Percentiles rank a stretch among this genome's conserved stretches.
These are phyloP conservation scores for Litsea cubeba DNA, from an alignment of 164 flowering plant genomes.

Conservation along the genomic window DNA sequence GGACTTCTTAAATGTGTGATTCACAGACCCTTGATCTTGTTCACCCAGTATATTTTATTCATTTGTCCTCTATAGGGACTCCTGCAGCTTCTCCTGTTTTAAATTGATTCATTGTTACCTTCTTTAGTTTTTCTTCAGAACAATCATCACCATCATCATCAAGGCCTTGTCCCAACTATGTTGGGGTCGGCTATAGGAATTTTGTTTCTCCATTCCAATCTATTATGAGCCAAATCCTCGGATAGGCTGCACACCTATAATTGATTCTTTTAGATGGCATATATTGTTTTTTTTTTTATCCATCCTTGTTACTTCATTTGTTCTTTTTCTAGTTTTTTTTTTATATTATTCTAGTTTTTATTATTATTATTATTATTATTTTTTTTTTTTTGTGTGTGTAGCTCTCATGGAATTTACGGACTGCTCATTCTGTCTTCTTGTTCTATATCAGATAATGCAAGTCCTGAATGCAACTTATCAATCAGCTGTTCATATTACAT, in stretches of 20 bases:
- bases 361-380: too few species aligned
- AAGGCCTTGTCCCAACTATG: too few species aligned
- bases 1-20: too few species aligned
- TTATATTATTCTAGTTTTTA: too few species aligned
- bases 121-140: too few species aligned
- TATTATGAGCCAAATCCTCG: background rate
- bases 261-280: background rate
- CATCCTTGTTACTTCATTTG: background rate
- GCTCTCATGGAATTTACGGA: background rate
- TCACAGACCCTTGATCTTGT: background rate
- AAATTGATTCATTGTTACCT: background rate
- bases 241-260: too few species aligned
- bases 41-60: background rate
- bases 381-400: background rate
- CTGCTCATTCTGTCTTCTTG: background rate
- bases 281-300: too few species aligned
- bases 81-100: background rate
- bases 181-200: background rate
- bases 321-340: background rate
- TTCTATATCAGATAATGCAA: slow-evolving; percentile 54
- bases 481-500: slow-evolving; percentile 69
- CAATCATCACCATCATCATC: too few species aligned
- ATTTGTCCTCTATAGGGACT: background rate
- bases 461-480: slow-evolving; percentile 83
- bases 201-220: background rate